Percentiles rank a stretch among this genome's conserved stretches.
Conservation (phyloP, 176 grass and related monocot species). For the Alopecurus myosuroides region DNA sequence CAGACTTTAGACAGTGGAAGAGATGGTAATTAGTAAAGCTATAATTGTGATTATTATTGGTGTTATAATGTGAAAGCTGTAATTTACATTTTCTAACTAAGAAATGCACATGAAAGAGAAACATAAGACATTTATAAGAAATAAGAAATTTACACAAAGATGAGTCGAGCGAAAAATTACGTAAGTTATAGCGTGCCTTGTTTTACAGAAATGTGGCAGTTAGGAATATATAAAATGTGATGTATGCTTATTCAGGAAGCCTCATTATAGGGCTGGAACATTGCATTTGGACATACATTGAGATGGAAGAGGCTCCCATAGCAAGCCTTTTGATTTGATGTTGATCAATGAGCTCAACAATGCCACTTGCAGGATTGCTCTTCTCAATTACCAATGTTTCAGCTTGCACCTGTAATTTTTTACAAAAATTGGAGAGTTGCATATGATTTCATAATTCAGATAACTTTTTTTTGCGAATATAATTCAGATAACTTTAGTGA, state of each 20-base stretch:
- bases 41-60: not conserved
- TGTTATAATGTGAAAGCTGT: not conserved
- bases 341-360: slow-evolving; percentile 46
- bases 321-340: slow-evolving; percentile 45
- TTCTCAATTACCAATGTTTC: slow-evolving; percentile 52
- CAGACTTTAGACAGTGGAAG: not conserved
- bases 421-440: too few relatives aligned
- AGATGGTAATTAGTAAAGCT: not conserved
- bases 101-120: too few relatives aligned
- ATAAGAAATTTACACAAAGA: too few relatives aligned
- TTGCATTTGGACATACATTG: slow-evolving; percentile 12
- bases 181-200: too few relatives aligned
- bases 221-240: not conserved
- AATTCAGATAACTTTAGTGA: not conserved
- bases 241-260: not conserved
- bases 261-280: not conserved
- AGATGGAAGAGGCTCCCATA: slow-evolving; percentile 52
- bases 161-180: too few relatives aligned
- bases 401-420: slow-evolving; percentile 34
- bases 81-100: too few relatives aligned
- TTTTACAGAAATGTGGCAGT: too few relatives aligned
- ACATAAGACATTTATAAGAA: too few relatives aligned
- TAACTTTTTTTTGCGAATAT: too few relatives aligned
- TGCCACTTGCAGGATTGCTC: slow-evolving; percentile 46
- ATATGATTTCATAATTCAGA: not conserved